These are phyloP conservation scores for Amphibolis antarctica DNA, from an alignment of 106 monocot species.

Conservation along the genomic window DNA sequence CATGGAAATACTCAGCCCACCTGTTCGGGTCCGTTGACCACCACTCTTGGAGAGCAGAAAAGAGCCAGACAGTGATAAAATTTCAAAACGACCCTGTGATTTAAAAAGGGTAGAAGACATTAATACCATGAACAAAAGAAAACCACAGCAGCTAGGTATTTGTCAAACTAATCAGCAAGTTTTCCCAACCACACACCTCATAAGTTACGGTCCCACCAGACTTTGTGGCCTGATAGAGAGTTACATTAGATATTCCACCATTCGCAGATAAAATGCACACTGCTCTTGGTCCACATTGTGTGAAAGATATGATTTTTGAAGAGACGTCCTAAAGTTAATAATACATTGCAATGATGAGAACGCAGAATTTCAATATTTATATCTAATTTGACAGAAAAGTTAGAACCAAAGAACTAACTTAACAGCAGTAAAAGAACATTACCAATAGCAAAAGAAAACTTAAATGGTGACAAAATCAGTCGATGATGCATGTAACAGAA, in stretches of 20 bases:
- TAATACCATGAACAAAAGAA: neutral
- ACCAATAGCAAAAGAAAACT: too few species aligned
- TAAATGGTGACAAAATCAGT: too few species aligned
- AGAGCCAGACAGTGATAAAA: conserved; percentile 25
- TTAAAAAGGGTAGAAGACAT: neutral
- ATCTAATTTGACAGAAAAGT: too few species aligned
- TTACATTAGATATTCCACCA: conserved; percentile 28
- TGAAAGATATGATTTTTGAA: conserved; percentile 30
- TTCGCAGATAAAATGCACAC: conserved; percentile 33
- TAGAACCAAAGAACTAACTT: too few species aligned
- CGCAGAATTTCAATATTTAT: too few species aligned
- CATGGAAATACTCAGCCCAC: conserved; percentile 24
- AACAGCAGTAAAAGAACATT: too few species aligned
- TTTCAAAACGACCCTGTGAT: conserved; percentile 28
- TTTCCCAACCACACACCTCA: conserved; percentile 15
- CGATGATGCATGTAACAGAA: too few species aligned
- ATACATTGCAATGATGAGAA: too few species aligned
- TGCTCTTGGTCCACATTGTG: conserved; percentile 14
- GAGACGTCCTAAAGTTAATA: conserved; percentile 20
- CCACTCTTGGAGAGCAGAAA: conserved; percentile 22
- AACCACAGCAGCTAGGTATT: neutral
- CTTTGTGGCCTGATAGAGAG: conserved; percentile 19
- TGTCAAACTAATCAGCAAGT: neutral
- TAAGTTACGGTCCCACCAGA: conserved; percentile 28
- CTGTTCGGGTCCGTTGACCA: conserved; percentile 17